A percentile compares a stretch with the other conserved stretches of the same genome.
These are phyloP conservation scores for Xylaria grammica DNA, from an alignment of 495 filamentous ascomycete genomes.

Conservation along the genomic window DNA sequence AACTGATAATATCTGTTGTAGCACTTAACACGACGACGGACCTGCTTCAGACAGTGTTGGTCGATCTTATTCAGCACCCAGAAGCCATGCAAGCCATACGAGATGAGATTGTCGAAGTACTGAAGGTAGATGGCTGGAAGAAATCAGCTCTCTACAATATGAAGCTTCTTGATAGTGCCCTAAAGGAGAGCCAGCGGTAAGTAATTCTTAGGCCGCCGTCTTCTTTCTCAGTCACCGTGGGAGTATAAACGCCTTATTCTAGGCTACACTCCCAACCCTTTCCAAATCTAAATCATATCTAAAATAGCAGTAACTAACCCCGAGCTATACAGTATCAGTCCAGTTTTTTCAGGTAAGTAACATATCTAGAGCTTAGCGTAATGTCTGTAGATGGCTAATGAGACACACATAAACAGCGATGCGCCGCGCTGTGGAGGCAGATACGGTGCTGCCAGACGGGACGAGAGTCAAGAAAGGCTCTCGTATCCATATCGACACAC, in stretches of 20 bases:
- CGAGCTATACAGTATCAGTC: slow-evolving; percentile 36
- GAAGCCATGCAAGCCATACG: slow-evolving; percentile 44
- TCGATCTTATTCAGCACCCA: slow-evolving; percentile 43
- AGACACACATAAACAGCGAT: slow-evolving; percentile 1
- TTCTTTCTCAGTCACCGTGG: too few species aligned
- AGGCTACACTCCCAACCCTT: too few species aligned
- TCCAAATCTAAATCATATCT: too few species aligned
- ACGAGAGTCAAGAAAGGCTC: slow-evolving; percentile 56
- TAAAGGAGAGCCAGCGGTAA: slow-evolving; percentile 49
- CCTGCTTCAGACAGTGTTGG: slow-evolving; percentile 39
- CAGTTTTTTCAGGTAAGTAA: slow-evolving; percentile 39
- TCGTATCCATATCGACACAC: slow-evolving; percentile 41
- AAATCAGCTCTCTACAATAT: slow-evolving; percentile 58
- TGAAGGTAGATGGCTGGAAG: slow-evolving; percentile 45
- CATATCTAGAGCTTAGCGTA: not conserved
- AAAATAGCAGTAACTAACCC: not conserved
- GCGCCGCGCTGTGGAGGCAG: slow-evolving; percentile 43
- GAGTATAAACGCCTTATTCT: too few species aligned
- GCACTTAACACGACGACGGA: slow-evolving; percentile 48
- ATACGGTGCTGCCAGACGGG: slow-evolving; percentile 54
- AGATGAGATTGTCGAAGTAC: slow-evolving; percentile 41
- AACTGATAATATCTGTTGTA: slow-evolving; percentile 36
- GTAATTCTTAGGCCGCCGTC: not conserved
- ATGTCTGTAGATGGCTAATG: not conserved
- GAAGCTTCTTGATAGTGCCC: slow-evolving; percentile 57